A percentile compares a stretch with the other conserved stretches of the same genome.
Conservation (phyloP, 768 basidiomycete genomes). For the Lactarius akahatsu region DNA sequence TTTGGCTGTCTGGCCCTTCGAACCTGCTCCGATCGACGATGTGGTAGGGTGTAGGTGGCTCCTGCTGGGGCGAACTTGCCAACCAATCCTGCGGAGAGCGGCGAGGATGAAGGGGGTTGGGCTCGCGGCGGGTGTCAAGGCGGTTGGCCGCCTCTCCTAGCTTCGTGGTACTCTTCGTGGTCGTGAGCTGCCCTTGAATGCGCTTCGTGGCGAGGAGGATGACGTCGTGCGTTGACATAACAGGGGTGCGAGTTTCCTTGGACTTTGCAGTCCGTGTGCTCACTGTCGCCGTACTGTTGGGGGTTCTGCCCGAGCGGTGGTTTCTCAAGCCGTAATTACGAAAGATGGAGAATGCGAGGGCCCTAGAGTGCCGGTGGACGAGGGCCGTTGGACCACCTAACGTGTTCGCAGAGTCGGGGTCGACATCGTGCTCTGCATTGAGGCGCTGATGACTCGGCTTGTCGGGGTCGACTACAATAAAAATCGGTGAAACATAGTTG, state of each 20-base stretch:
- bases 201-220: constrained; percentile 72
- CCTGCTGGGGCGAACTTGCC: constrained; percentile 1
- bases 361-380: constrained; percentile 81
- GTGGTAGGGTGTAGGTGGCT: background rate
- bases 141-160: background rate
- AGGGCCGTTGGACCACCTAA: constrained; percentile 60
- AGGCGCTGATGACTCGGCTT: constrained; percentile 70
- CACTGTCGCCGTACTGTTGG: constrained; percentile 28
- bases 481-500: constrained; percentile 8
- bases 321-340: constrained; percentile 50
- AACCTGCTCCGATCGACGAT: constrained; percentile 11
- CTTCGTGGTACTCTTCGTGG: background rate
- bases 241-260: constrained; percentile 5
- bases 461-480: constrained; percentile 47
- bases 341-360: constrained; percentile 75
- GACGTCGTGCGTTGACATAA: constrained; percentile 28
- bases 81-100: constrained; percentile 2
- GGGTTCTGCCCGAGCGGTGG: constrained; percentile 23
- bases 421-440: constrained; percentile 55
- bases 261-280: constrained; percentile 25
- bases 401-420: constrained; percentile 44
- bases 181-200: constrained; percentile 64
- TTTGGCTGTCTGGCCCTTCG: constrained; percentile 9
- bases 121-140: background rate
- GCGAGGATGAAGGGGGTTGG: background rate